Percentiles rank a stretch among this genome's conserved stretches.
Evolutionary conservation across 2,329 filamentous ascomycete species (phyloP).

Genomic region (Colletotrichum orchidophilum): DNA sequence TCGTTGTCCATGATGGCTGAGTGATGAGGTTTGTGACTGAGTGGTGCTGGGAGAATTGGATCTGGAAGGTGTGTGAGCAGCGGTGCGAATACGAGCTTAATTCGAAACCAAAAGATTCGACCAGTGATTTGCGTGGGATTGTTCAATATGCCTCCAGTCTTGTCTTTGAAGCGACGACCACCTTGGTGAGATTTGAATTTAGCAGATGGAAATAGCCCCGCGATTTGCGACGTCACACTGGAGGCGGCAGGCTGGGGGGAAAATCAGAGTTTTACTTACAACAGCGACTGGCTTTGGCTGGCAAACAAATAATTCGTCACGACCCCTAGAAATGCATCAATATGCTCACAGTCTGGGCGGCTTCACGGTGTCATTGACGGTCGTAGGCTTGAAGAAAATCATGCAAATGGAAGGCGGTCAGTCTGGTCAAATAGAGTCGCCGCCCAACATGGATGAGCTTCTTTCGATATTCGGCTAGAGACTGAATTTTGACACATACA

Average conservation of each 20-base stretch:
- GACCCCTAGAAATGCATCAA: not conserved
- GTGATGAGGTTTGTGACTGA: not conserved
- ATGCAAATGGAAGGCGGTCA: slow-evolving; percentile 9
- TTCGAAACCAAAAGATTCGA: not conserved
- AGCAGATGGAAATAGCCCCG: not conserved
- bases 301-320: not conserved
- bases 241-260: not conserved
- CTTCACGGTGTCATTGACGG: not conserved
- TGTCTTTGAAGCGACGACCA: not conserved
- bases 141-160: not conserved
- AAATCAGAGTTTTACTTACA: slow-evolving; percentile 29
- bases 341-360: not conserved
- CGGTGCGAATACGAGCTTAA: not conserved
- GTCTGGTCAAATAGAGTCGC: not conserved
- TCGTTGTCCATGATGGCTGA: slow-evolving; percentile 32
- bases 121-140: no score
- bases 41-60: no score
- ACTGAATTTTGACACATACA: not conserved
- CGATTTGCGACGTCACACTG: slow-evolving; percentile 2
- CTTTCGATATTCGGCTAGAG: not conserved
- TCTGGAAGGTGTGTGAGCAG: not conserved
- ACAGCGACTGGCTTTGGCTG: not conserved
- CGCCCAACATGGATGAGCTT: not conserved
- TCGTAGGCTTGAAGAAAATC: not conserved
- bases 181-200: not conserved